phyloP scores from a whole-genome alignment of 2,329 filamentous ascomycete species.

The Epichloe sibirici region DNA sequence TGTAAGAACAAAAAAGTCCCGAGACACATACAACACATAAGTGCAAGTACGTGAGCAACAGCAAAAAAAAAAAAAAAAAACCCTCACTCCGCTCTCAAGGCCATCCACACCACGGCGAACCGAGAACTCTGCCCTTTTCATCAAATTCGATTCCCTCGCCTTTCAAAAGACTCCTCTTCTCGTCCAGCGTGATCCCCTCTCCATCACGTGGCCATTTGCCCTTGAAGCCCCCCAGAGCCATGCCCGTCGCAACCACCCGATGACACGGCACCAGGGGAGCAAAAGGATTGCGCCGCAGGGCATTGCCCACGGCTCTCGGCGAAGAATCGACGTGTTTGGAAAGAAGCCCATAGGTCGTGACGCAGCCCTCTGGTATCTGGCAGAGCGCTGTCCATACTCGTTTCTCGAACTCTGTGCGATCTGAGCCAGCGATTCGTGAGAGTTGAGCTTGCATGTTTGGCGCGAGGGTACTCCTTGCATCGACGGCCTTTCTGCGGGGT shows the following conservation, averaged over 20 bases:
- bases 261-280: constrained; percentile 75
- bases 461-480: background rate
- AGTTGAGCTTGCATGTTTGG: constrained; percentile 28
- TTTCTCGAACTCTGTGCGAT: constrained; percentile 44
- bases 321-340: constrained; percentile 57
- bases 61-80: background rate
- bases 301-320: constrained; percentile 66
- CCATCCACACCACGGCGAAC: constrained; percentile 39
- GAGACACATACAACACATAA: background rate
- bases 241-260: constrained; percentile 62
- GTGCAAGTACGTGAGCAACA: background rate
- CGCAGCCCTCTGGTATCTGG: constrained; percentile 62
- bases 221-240: constrained; percentile 63
- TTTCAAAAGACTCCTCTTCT: constrained; percentile 50
- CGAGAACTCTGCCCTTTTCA: constrained; percentile 44
- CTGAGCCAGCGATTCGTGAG: constrained; percentile 30
- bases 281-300: constrained; percentile 67
- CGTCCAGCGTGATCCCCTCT: constrained; percentile 48
- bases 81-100: constrained; percentile 8
- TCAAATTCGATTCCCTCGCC: constrained; percentile 55
- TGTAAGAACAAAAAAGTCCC: background rate
- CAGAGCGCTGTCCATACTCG: constrained; percentile 59
- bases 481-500: background rate
- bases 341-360: constrained; percentile 68
- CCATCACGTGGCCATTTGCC: constrained; percentile 51